Base-by-base conservation (phyloP, 768 basidiomycete genomes). In the Auricularia cornea region DNA sequence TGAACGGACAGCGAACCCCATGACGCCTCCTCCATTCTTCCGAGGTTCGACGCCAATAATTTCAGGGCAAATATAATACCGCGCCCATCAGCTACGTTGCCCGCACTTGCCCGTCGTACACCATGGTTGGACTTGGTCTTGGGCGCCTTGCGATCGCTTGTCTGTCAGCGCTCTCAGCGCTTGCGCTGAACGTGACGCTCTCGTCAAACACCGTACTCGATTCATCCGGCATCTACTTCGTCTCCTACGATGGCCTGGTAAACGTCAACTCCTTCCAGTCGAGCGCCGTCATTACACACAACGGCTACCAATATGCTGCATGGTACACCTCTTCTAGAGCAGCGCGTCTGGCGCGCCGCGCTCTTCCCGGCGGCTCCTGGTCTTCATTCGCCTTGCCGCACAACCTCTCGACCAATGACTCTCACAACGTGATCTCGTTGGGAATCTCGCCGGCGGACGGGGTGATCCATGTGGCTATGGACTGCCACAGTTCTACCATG, bases 251-350 rank as follows among this genome's bases (percentile, higher is more conserved):
- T 56, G 64, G 60, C 10, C 35, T 44, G 8, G 54, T 57, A 6
- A 57, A 57, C 54, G 54, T 57, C 28, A 57, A 44, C 30, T 61
- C 44, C 11, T 61, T 61, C 20, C 60, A 31, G 20, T 20, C 30
- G 35, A 60, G 26, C 28, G 33, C 40, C 18, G 40, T 60, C 23
- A 32, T 60, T 20, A 57, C 54, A 1, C 41, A 62, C 41, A 26
- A 63, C 14, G 61, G 64, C 12, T 64, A 64, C 31, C 62, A 64
- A 56, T 64, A 62, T 28, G 64, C 64, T 33, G 60, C 41, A 4
- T 64, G 64, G 64, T 62, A 62, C 40, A 44, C 16, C n/a, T 41
- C 44, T 16, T n/a, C 20, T n/a, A 16, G 64, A 11, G 65, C 30
- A 18, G 60, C 64, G 18, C 65, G 65, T 23, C 31, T 64, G 3